A percentile compares a stretch with the other conserved stretches of the same genome.
phyloP scores from a whole-genome alignment of 352 stramenopile genomes.

The Pythium apleroticum region DNA sequence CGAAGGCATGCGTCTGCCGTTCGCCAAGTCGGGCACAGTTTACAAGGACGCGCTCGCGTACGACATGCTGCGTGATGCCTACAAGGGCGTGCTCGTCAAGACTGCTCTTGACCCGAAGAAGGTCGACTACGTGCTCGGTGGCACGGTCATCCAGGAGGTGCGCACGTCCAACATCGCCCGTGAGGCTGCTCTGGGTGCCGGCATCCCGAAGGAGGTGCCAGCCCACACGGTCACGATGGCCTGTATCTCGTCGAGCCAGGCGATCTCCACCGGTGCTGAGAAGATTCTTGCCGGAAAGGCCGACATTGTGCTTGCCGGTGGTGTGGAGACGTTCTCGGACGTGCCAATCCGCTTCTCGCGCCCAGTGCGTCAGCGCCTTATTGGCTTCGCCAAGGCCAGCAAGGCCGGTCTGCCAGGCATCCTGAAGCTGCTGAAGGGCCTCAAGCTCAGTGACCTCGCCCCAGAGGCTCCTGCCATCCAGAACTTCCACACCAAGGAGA shows the following conservation, averaged over 20 bases:
- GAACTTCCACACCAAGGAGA: slow-evolving; percentile 98
- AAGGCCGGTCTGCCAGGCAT: slow-evolving; percentile 93
- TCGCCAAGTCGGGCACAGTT: slow-evolving; percentile 93
- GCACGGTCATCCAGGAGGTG: slow-evolving; percentile 97
- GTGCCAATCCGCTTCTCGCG: slow-evolving; percentile 96
- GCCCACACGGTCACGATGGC: slow-evolving; percentile 96
- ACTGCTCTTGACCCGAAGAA: slow-evolving; percentile 93
- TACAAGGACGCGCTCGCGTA: slow-evolving; percentile 98
- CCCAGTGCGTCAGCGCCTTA: slow-evolving; percentile 78
- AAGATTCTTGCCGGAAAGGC: slow-evolving; percentile 96
- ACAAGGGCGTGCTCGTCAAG: slow-evolving; percentile 95
- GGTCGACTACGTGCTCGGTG: slow-evolving; percentile 96
- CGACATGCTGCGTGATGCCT: slow-evolving; percentile 95
- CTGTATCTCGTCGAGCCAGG: slow-evolving; percentile 97
- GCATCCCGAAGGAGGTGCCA: slow-evolving; percentile 92
- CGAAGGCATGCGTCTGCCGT: slow-evolving; percentile 93
- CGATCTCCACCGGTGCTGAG: slow-evolving; percentile 92
- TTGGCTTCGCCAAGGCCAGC: slow-evolving; percentile 91
- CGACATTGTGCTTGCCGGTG: slow-evolving; percentile 95
- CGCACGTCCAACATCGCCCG: slow-evolving; percentile 98
- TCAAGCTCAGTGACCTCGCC: slow-evolving; percentile 90
- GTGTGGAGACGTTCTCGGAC: slow-evolving; percentile 97
- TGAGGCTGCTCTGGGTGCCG: slow-evolving; percentile 94
- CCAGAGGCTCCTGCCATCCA: slow-evolving; percentile 97
- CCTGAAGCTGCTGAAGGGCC: slow-evolving; percentile 92